Evolutionary conservation across 352 stramenopile genomes (phyloP), one percentile per base, ranked within the genome.

Genomic region (Pythium sp.): DNA sequence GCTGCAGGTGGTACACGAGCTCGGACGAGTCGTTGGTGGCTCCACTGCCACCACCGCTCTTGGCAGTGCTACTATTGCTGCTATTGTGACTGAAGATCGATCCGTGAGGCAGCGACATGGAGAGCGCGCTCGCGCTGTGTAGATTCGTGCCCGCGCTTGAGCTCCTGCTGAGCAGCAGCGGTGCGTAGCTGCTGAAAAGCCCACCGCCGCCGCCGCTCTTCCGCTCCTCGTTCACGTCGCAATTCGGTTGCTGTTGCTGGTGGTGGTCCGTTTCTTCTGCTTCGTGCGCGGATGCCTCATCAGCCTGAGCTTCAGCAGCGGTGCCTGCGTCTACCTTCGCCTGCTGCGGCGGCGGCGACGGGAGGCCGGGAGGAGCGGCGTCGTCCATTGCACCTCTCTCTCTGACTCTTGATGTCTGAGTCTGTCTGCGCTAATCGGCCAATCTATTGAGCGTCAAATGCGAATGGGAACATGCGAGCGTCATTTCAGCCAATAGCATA

Each of bases 1-100:
- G 70, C 64, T 91, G 82, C 7, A 92, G 71, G 54, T 90, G 82
- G 18, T 70, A 61, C 41, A 91, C 81, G 32, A 94, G 71, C 58
- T 92, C 83, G n/a, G 62, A 62, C 54, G 59, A 71, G 3, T 58
- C 55, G 26, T 30, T 32, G 30, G 30, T 30, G 32, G 56, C 11
- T 62, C 56, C 30, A 28, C 28, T 32, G 9, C 26, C 12, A 41
- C 30, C 12, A 41, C 30, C 12, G 3, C n/a, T 46, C 7, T 36
- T 59, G 61, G 36, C 9, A 43, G 36, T 43, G 12, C 36, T 46
- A 53, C 32, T 62, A 26, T 38, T 69, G 43, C n/a, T 65, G 43
- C 7, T 36, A 24, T n/a, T 38, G 24, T 68, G 54, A 9, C 34
- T 56, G 55, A 68, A 68, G 1, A 53, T 62, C 26, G 63, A 68